phyloP scores from a whole-genome alignment of 345 rosid species.

The Citrus hindsii region DNA sequence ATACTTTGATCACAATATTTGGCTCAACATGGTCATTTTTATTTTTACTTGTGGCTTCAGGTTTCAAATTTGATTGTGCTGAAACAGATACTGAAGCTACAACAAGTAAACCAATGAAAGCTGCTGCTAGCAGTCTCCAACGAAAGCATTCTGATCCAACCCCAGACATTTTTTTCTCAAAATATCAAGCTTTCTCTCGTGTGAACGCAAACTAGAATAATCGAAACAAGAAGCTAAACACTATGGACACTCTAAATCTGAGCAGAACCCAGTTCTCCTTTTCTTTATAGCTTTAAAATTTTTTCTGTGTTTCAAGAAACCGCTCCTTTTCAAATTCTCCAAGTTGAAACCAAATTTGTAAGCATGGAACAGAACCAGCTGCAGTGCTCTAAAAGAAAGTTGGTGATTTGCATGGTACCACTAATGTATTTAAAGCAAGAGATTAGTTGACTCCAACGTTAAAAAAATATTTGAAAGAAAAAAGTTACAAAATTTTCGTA shows the following conservation, averaged over 20 bases:
- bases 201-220: not conserved
- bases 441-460: not conserved
- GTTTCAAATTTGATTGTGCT: constrained; percentile 14
- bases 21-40: not conserved
- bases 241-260: not conserved
- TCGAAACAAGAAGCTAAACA: not conserved
- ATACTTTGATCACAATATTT: not conserved
- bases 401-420: not conserved
- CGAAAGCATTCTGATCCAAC: constrained; percentile 8
- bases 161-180: not conserved
- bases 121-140: constrained; percentile 3
- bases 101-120: constrained; percentile 17
- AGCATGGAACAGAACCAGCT: constrained; percentile 12
- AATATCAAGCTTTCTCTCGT: not conserved
- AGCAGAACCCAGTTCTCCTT: not conserved
- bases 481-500: no score
- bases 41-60: constrained; percentile 3
- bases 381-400: not conserved
- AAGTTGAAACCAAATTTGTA: not conserved
- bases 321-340: not conserved
- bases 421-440: not conserved
- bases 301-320: not conserved
- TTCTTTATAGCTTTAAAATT: not conserved
- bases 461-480: no score
- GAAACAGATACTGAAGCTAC: constrained; percentile 10